Conservation (phyloP, 2,329 filamentous ascomycete species). For the Grosmannia serpens region DNA sequence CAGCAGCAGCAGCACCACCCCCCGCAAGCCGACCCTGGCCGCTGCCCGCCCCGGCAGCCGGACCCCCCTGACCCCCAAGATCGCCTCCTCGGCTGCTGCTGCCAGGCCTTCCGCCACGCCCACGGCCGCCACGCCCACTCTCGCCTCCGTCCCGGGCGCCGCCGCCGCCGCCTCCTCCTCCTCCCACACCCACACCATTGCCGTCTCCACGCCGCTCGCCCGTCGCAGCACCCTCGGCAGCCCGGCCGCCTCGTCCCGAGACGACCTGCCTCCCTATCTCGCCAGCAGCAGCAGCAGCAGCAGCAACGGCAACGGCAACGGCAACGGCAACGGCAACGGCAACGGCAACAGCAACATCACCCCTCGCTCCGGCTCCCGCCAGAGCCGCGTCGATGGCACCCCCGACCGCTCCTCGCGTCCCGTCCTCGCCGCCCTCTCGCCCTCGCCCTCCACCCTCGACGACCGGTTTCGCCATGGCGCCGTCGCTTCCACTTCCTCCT, state of each 20-base stretch:
- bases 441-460: conserved; percentile 14
- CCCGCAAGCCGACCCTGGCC: conserved; percentile 48
- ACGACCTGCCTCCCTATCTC: conserved; percentile 45
- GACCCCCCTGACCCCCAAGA: conserved; percentile 43
- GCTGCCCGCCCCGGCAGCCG: conserved; percentile 32
- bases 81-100: conserved; percentile 26
- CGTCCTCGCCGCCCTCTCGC: conserved; percentile 41
- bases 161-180: not conserved
- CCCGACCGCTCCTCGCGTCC: conserved; percentile 24
- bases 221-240: conserved; percentile 15
- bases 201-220: conserved; percentile 27
- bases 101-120: not conserved
- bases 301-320: too few species aligned
- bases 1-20: conserved; percentile 29
- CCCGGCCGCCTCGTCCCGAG: conserved; percentile 15
- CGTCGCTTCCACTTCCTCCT: conserved; percentile 13
- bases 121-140: not conserved
- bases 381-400: conserved; percentile 57
- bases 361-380: conserved; percentile 64
- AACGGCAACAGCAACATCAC: conserved; percentile 58
- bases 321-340: too few species aligned
- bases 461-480: conserved; percentile 15
- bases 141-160: not conserved
- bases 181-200: not conserved
- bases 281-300: conserved; percentile 54